Conservation (phyloP, 2,329 filamentous ascomycete genomes). For the Alternaria burnsii region DNA sequence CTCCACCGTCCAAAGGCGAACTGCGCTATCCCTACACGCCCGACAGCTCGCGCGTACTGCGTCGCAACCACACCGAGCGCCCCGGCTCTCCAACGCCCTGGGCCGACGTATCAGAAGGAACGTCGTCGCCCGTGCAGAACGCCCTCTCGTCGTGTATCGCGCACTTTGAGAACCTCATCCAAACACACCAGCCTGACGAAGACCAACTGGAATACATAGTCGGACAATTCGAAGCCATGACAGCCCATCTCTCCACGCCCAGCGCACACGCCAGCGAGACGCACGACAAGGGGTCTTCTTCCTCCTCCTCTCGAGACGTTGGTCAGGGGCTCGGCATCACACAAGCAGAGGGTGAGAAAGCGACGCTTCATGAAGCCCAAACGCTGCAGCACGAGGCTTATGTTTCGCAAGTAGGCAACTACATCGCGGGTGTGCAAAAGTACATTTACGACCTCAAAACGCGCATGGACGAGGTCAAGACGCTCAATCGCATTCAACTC, state of each 20-base stretch:
- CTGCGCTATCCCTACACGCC: slow-evolving; percentile 46
- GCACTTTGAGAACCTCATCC: slow-evolving; percentile 44
- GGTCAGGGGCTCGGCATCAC: slow-evolving; percentile 15
- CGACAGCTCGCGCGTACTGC: slow-evolving; percentile 38
- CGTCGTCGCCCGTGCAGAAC: slow-evolving; percentile 40
- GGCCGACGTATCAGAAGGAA: slow-evolving; percentile 29
- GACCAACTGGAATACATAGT: slow-evolving; percentile 48
- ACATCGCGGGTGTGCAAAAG: slow-evolving; percentile 39
- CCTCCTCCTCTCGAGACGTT: slow-evolving; percentile 15
- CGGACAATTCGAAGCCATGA: slow-evolving; percentile 44
- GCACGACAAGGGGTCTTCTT: slow-evolving; percentile 23
- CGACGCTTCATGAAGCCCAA: slow-evolving; percentile 4
- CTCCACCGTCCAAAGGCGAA: slow-evolving; percentile 15
- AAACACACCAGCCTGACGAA: slow-evolving; percentile 40
- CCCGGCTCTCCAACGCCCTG: slow-evolving; percentile 36
- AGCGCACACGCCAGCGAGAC: slow-evolving; percentile 28
- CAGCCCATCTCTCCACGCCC: slow-evolving; percentile 38
- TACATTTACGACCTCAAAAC: slow-evolving; percentile 37
- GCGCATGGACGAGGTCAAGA: slow-evolving; percentile 46
- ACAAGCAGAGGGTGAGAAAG: slow-evolving; percentile 7
- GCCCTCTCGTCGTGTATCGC: slow-evolving; percentile 44
- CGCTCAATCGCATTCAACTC: slow-evolving; percentile 43
- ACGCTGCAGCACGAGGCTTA: slow-evolving; percentile 28
- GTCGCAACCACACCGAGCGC: slow-evolving; percentile 21
- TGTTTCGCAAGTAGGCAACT: slow-evolving; percentile 35